These are phyloP conservation scores for Tylopilus felleus DNA, from an alignment of 768 basidiomycete genomes.

Conservation along the genomic window DNA sequence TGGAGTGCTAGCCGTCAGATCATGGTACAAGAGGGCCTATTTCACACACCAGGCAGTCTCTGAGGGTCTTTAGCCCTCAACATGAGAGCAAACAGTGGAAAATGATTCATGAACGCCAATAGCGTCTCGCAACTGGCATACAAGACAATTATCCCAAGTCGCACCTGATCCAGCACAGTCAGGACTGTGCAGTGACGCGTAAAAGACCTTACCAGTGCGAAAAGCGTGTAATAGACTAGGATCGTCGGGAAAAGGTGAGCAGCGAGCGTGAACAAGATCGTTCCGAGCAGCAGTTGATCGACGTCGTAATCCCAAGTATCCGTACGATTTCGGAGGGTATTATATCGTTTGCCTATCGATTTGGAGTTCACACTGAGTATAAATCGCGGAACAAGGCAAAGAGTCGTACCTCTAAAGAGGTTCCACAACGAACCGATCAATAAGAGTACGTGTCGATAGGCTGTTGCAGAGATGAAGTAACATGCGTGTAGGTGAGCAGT, in stretches of 20 bases:
- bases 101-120: slow-evolving; percentile 84
- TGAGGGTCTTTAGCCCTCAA: slow-evolving; percentile 79
- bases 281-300: slow-evolving; percentile 93
- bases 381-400: neutral
- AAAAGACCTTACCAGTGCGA: slow-evolving; percentile 51
- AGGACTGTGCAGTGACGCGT: neutral
- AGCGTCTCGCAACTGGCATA: slow-evolving; percentile 63
- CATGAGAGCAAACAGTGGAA: slow-evolving; percentile 87
- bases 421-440: slow-evolving; percentile 75
- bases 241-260: slow-evolving; percentile 85
- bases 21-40: neutral
- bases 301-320: slow-evolving; percentile 90
- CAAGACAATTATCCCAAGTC: slow-evolving; percentile 50
- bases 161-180: slow-evolving; percentile 38
- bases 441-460: slow-evolving; percentile 60
- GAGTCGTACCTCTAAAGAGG: slow-evolving; percentile 73
- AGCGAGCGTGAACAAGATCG: slow-evolving; percentile 79
- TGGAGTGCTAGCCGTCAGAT: slow-evolving; percentile 6
- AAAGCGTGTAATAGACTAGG: slow-evolving; percentile 79
- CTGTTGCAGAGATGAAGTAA: slow-evolving; percentile 56
- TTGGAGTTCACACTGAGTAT: neutral
- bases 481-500: slow-evolving; percentile 72
- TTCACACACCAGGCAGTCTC: slow-evolving; percentile 66
- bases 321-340: slow-evolving; percentile 80
- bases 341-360: slow-evolving; percentile 76